A percentile compares a stretch with the other conserved stretches of the same genome.
Evolutionary conservation across 75 land plant species (phyloP).

Genomic region (Ceratopteris richardii): DNA sequence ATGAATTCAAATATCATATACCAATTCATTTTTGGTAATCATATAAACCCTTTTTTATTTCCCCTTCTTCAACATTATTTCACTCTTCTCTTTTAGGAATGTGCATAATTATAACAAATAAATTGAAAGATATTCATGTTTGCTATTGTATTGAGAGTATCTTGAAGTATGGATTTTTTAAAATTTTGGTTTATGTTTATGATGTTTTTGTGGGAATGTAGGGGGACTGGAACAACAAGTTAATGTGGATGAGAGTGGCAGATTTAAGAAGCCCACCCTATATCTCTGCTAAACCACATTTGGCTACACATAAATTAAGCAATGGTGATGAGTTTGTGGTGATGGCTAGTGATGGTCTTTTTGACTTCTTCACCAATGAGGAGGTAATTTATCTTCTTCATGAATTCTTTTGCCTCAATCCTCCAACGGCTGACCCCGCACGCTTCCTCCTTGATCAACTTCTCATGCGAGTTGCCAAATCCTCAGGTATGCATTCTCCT

Average conservation of each 20-base stretch:
- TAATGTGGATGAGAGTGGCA: constrained; percentile 62
- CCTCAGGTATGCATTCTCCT: neutral
- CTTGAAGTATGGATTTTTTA: no score
- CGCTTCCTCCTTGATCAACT: constrained; percentile 74
- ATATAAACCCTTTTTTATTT: no score
- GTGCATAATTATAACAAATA: no score
- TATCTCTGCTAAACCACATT: constrained; percentile 46
- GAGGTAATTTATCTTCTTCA: constrained; percentile 63
- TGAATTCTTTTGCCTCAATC: constrained; percentile 31
- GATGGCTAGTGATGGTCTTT: constrained; percentile 84
- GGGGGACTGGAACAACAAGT: constrained; percentile 62
- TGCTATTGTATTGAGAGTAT: no score
- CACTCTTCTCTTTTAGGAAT: no score
- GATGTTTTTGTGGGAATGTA: no score
- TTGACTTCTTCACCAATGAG: constrained; percentile 73
- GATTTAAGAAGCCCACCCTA: constrained; percentile 63
- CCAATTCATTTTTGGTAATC: no score
- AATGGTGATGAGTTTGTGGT: constrained; percentile 62
- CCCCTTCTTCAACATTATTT: no score
- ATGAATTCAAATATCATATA: no score
- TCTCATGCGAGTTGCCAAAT: constrained; percentile 22
- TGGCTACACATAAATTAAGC: constrained; percentile 36
- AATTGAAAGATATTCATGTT: no score
- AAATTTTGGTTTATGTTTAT: no score
- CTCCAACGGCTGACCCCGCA: constrained; percentile 59